Base-by-base conservation (phyloP, 768 basidiomycete genomes). In the Gelatoporia subvermispora region DNA sequence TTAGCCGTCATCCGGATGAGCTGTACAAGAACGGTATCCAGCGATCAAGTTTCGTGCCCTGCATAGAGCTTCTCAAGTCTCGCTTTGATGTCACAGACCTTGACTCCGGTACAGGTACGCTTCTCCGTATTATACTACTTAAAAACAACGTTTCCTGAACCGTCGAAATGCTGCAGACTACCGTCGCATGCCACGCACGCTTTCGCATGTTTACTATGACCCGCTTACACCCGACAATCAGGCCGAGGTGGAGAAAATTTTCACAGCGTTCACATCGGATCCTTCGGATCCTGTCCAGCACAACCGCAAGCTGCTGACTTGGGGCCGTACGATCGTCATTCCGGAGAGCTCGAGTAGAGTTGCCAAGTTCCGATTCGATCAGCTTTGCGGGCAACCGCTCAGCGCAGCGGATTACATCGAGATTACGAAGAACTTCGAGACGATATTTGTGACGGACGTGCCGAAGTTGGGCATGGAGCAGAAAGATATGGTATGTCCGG, bases 1-100 rank as follows among this genome's bases (percentile, higher is more conserved):
- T 16, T 57, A 99, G 95, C 69, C 96, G 96, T 50, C 93, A 96
- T 63, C 96, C 96, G 2, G 88, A 97, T 59, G 91, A 97, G 24
- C 75, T 99, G 1, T 99, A 99, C 74, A 94, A 95, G 79, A 98
- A 98, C 55, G 96, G 96, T 0, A 96, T 99, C 37, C 96, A 99
- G 64, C 81, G 96, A 3, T 79, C 86, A 3, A 94, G 92, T 60
- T 99, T 99, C 69, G 62, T 97, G 40, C 96, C 96, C 9, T 85
- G 93, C 22, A 98, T 99, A 50, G 89, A 97, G 41, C 76, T 98
- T 23, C 79, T 99, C 56, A 97, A 96, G 70, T 68, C 81, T 1
- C 81, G 77, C 13, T 93, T 96, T 53, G 81, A 86, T 41, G 85
- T 98, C 13, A 89, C 88, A 0, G 93, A 97, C 66, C 78, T 99